Evolutionary conservation across 345 rosid genomes (phyloP), one percentile per base, ranked within the genome.

Genomic region (Populus ilicifolia): DNA sequence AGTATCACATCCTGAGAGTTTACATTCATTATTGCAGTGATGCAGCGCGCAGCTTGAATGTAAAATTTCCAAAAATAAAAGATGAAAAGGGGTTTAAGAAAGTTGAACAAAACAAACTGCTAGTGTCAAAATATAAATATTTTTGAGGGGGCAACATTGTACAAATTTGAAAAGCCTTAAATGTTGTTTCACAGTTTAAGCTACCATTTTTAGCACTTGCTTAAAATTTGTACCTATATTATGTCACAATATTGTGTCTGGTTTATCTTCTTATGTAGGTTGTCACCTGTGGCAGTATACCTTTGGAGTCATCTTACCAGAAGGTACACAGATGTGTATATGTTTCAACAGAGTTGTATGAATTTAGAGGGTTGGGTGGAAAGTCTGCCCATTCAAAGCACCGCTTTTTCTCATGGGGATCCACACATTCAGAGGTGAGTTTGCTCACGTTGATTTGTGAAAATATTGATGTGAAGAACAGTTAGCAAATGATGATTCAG

Each of bases 231-330:
- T 44, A 21, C 10, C 35, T 7, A 30, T 46, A 67, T 46, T 66
- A n/a, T 67, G 23, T 52, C 25, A 18, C 44, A 36, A 75, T 7
- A 27, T 61, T 23, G 33, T 69, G 27, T 13, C 44, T 78, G 50
- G 35, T 27, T 43, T 72, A 20, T 13, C 54, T 56, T 52, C 41
- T 77, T 38, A 67, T 85, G 82, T 80, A 95, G 99, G 97, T 95
- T 70, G 97, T 93, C 73, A 95, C 99, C 52, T 95, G 99, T 82
- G 99, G 99, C 77, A 89, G 98, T 79, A 81, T 89, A n/a, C 93
- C 98, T 12, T 81, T 95, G 78, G 98, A 95, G 69, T 87, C 99
- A 43, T 90, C 99, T 41, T 95, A 90, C 83, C 96, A 93, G 83
- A 89, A 87, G 80, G 76, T 85, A 74, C 87, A 91, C 16, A 90